Evolutionary conservation across 2,329 filamentous ascomycete species (phyloP).

Genomic region (Aureobasidium sp.): DNA sequence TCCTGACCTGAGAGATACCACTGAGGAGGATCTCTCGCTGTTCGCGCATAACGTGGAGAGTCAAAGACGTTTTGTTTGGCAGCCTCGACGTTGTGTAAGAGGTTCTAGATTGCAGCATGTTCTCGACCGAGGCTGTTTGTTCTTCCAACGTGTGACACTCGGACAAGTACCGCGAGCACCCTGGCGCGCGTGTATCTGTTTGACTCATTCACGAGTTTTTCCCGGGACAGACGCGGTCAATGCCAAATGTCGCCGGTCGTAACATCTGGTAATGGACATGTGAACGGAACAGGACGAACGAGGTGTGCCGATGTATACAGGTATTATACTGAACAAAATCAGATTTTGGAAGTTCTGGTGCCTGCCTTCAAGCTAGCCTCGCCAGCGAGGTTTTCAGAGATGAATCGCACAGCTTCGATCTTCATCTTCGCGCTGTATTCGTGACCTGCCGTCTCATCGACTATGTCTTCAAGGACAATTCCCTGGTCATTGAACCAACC

Average conservation of each 20-base stretch:
- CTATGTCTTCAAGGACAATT: constrained; percentile 53
- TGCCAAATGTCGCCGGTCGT: not conserved
- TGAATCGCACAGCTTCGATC: constrained; percentile 55
- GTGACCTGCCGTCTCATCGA: constrained; percentile 64
- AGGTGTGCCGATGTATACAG: not conserved
- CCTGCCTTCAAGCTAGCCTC: constrained; percentile 15
- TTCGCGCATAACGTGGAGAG: not conserved
- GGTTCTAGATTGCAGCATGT: not conserved
- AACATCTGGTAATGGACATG: too few relatives aligned
- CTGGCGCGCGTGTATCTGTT: not conserved
- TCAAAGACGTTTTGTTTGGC: not conserved
- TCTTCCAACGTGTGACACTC: not conserved
- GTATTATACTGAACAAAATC: too few relatives aligned
- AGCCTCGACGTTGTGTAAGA: not conserved
- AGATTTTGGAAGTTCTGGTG: constrained; percentile 14
- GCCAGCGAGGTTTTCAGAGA: constrained; percentile 38
- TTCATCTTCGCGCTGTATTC: constrained; percentile 62
- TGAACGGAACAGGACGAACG: not conserved
- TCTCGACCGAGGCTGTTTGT: constrained; percentile 3
- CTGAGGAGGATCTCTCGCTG: not conserved
- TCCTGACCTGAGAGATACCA: too few relatives aligned
- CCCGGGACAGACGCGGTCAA: not conserved
- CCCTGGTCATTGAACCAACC: constrained; percentile 48
- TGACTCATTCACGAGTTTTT: constrained; percentile 6
- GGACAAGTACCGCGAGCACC: not conserved